Conservation (phyloP, 2,329 filamentous ascomycete genomes). For the Hypoxylon sp. region DNA sequence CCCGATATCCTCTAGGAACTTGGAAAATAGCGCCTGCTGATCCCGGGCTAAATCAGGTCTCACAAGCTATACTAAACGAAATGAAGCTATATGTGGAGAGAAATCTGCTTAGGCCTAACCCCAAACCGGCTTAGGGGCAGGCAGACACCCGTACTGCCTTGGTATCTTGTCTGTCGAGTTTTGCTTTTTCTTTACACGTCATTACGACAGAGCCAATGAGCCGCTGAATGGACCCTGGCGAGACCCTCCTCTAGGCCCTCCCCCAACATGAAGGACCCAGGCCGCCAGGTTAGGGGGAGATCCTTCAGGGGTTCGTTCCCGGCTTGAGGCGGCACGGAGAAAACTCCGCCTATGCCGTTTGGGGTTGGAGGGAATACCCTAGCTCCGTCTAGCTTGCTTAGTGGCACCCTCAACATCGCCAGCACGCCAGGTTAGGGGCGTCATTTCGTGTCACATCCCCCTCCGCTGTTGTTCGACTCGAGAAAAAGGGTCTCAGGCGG, state of each 20-base stretch:
- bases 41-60: neutral
- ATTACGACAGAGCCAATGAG: neutral
- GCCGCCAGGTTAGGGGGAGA: neutral
- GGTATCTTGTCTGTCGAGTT: neutral
- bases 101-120: neutral
- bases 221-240: neutral
- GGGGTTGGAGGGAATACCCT: neutral
- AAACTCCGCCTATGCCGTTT: slow-evolving; percentile 8
- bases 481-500: neutral
- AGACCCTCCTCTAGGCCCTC: neutral
- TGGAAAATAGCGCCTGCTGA: slow-evolving; percentile 1
- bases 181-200: neutral
- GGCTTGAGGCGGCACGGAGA: slow-evolving; percentile 2
- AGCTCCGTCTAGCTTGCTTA: neutral
- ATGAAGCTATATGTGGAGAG: neutral
- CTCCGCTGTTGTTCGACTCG: neutral
- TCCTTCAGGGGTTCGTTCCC: neutral
- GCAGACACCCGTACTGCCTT: neutral
- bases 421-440: neutral
- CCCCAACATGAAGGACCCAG: too few species aligned
- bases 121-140: neutral
- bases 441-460: neutral
- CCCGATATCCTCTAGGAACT: neutral
- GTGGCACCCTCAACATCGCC: neutral
- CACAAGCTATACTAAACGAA: neutral